Evolutionary conservation across 2,329 filamentous ascomycete genomes (phyloP).

Genomic region (Colletotrichum liaoningense): DNA sequence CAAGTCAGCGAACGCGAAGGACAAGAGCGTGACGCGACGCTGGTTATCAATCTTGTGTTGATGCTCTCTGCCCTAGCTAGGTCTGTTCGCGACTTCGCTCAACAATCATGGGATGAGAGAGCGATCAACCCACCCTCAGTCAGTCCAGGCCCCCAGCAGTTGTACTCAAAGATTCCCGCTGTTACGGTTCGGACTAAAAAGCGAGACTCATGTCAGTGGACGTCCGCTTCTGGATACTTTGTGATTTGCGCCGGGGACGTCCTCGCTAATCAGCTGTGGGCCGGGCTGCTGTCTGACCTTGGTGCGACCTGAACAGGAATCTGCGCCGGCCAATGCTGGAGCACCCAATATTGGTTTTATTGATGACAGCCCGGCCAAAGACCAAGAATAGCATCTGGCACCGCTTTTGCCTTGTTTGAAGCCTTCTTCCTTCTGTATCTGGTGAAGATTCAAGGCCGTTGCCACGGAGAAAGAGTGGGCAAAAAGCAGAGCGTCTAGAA

Average conservation of each 20-base stretch:
- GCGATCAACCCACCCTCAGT: no score
- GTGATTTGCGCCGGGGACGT: constrained; percentile 36
- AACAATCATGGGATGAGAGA: neutral
- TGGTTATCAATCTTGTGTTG: neutral
- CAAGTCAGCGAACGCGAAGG: neutral
- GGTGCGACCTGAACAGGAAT: constrained; percentile 33
- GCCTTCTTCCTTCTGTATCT: constrained; percentile 8
- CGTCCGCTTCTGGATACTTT: neutral
- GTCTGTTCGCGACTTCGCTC: neutral
- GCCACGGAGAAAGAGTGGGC: neutral
- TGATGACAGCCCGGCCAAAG: constrained; percentile 8
- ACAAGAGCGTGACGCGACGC: neutral
- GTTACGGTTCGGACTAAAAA: constrained; percentile 4
- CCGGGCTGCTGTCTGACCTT: constrained; percentile 28
- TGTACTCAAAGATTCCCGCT: neutral
- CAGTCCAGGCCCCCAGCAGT: neutral
- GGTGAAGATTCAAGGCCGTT: neutral
- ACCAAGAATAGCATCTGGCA: constrained; percentile 25
- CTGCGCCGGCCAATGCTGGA: constrained; percentile 23
- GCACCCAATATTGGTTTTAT: constrained; percentile 16
- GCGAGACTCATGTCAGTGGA: neutral
- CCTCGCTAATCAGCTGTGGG: constrained; percentile 36
- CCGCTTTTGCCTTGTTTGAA: constrained; percentile 17
- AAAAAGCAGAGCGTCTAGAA: neutral
- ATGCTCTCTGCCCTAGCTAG: neutral